Evolutionary conservation across 2,329 filamentous ascomycete genomes (phyloP).

Genomic region (Tolypocladium sp.): DNA sequence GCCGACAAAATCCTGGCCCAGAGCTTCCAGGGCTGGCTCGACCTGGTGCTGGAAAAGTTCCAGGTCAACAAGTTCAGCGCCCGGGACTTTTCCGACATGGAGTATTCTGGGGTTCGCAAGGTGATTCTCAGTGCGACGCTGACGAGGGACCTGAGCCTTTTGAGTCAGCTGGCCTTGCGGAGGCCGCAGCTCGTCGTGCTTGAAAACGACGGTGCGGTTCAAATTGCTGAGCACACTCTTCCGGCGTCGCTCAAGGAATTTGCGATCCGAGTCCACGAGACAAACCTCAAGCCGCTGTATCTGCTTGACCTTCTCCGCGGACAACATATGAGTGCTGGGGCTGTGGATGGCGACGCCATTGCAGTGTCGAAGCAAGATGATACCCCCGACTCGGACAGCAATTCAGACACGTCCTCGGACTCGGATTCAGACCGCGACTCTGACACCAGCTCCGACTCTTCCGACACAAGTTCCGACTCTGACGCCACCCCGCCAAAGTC

Average conservation of each 20-base stretch:
- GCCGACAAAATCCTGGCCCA: constrained; percentile 87
- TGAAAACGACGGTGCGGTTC: constrained; percentile 43
- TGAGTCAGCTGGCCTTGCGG: constrained; percentile 63
- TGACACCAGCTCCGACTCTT: constrained; percentile 18
- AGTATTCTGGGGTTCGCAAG: constrained; percentile 57
- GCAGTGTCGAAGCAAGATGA: neutral
- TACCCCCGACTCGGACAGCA: constrained; percentile 9
- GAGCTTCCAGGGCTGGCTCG: constrained; percentile 86
- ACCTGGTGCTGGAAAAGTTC: constrained; percentile 57
- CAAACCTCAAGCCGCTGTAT: constrained; percentile 70
- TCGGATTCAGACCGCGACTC: constrained; percentile 20
- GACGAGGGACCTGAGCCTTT: constrained; percentile 73
- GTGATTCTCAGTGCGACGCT: constrained; percentile 87
- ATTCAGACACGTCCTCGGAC: constrained; percentile 12
- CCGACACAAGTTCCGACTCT: constrained; percentile 25
- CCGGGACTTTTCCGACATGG: constrained; percentile 44
- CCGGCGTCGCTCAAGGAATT: constrained; percentile 56
- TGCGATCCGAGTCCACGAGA: constrained; percentile 59
- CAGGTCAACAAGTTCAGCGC: constrained; percentile 37
- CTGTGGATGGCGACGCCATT: constrained; percentile 1
- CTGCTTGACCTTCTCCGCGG: constrained; percentile 66
- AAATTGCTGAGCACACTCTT: constrained; percentile 40
- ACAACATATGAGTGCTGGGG: constrained; percentile 31
- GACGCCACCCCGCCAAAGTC: constrained; percentile 12
- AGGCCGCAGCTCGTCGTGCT: constrained; percentile 71